Evolutionary conservation across 1,139 yeast genomes (phyloP).

Genomic region (Yamadazyma conglobata): DNA sequence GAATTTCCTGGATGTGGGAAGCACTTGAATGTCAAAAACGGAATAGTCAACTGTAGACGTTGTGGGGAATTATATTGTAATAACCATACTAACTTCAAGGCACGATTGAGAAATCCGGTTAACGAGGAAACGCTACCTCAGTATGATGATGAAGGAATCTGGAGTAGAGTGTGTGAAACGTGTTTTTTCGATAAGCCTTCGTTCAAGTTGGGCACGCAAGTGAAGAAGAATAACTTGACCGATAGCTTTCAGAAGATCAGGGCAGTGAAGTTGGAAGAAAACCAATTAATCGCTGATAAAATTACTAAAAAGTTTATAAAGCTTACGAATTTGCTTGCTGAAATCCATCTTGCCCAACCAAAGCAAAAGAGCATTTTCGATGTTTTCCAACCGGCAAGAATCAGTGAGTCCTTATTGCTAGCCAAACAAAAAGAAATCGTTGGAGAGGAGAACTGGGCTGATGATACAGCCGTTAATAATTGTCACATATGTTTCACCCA

Average conservation of each 20-base stretch:
- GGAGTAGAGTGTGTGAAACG: conserved; percentile 66
- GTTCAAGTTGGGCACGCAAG: conserved; percentile 35
- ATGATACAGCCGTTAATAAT: conserved; percentile 44
- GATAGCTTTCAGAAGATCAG: conserved; percentile 40
- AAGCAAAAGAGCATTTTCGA: conserved; percentile 3
- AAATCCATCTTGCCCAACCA: conserved; percentile 7
- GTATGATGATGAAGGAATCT: conserved; percentile 47
- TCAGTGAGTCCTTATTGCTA: conserved; percentile 5
- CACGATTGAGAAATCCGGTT: conserved; percentile 39
- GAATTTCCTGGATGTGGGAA: conserved; percentile 34
- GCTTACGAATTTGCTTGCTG: conserved; percentile 22
- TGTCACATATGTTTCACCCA: conserved; percentile 64
- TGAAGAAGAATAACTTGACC: conserved; percentile 48
- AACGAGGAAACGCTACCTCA: conserved; percentile 30
- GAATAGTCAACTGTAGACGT: conserved; percentile 57
- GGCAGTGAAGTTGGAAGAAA: conserved; percentile 33
- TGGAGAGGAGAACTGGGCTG: conserved; percentile 57
- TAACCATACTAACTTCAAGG: conserved; percentile 56
- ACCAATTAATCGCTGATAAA: conserved; percentile 50
- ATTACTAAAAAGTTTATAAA: conserved; percentile 63
- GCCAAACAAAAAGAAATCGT: conserved; percentile 34
- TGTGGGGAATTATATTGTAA: conserved; percentile 76
- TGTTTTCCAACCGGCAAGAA: conserved; percentile 4
- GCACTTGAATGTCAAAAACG: conserved; percentile 44
- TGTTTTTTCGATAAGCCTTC: conserved; percentile 63